phyloP scores from a whole-genome alignment of 768 basidiomycete genomes.

The Suillus subalutaceus region DNA sequence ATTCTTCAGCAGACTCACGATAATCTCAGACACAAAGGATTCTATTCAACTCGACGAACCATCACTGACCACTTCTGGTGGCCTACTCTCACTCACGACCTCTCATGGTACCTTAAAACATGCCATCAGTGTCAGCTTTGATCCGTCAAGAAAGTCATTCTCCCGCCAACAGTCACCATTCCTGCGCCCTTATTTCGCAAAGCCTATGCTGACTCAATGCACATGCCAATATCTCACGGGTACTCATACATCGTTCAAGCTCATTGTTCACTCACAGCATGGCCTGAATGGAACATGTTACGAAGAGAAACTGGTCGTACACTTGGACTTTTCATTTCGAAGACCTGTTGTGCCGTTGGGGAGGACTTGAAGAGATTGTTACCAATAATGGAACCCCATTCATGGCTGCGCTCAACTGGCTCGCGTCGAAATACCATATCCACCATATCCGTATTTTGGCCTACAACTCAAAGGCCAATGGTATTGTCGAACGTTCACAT shows the following conservation, averaged over 20 bases:
- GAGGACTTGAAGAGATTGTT: slow-evolving; percentile 39
- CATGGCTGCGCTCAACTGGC: slow-evolving; percentile 24
- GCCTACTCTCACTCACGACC: slow-evolving; percentile 29
- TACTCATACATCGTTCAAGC: slow-evolving; percentile 41
- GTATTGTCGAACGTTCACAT: slow-evolving; percentile 36
- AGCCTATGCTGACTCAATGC: slow-evolving; percentile 44
- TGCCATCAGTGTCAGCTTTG: slow-evolving; percentile 44
- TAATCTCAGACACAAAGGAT: slow-evolving; percentile 9
- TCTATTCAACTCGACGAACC: slow-evolving; percentile 7
- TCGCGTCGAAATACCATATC: slow-evolving; percentile 35
- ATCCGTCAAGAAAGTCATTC: slow-evolving; percentile 20
- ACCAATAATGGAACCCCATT: slow-evolving; percentile 45
- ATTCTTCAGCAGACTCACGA: slow-evolving; percentile 7
- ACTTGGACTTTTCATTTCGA: slow-evolving; percentile 37
- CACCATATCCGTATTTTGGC: slow-evolving; percentile 42
- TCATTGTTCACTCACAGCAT: slow-evolving; percentile 35
- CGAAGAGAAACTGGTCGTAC: slow-evolving; percentile 29
- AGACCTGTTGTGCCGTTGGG: slow-evolving; percentile 41
- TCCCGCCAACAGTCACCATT: slow-evolving; percentile 20
- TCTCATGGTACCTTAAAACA: slow-evolving; percentile 35
- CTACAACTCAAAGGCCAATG: slow-evolving; percentile 47
- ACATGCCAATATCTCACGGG: slow-evolving; percentile 37
- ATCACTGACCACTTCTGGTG: slow-evolving; percentile 32
- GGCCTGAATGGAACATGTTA: slow-evolving; percentile 35
- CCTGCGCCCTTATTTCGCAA: slow-evolving; percentile 20